Evolutionary conservation across 2,329 filamentous ascomycete species (phyloP).

Genomic region (Monilinia fructicola): DNA sequence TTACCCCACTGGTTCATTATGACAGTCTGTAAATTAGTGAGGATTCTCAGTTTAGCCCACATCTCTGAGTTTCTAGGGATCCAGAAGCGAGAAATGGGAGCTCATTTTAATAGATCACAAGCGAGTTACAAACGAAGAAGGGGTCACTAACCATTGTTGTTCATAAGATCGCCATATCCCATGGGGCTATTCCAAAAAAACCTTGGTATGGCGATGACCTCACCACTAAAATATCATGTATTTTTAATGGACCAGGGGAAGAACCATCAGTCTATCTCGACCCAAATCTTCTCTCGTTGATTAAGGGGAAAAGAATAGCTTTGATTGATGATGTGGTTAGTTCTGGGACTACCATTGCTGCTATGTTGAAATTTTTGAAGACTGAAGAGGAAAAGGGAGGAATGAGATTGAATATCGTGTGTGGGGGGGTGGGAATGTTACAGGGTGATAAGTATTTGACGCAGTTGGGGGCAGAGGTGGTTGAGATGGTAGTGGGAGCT

Average conservation of each 20-base stretch:
- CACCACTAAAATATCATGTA: not conserved
- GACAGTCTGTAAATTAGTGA: not conserved
- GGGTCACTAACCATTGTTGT: not conserved
- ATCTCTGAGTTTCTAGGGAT: no score
- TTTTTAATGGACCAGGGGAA: not conserved
- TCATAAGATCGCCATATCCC: conserved; percentile 2
- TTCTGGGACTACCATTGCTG: not conserved
- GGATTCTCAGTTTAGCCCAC: not conserved
- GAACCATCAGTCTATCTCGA: conserved; percentile 5
- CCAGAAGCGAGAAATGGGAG: no score
- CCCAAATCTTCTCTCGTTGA: conserved; percentile 8
- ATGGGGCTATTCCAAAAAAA: conserved; percentile 3
- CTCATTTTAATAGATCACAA: no score
- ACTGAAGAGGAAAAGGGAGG: not conserved
- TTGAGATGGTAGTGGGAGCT: not conserved
- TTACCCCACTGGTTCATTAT: not conserved
- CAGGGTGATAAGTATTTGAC: not conserved
- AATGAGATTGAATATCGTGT: conserved; percentile 10
- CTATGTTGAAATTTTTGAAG: conserved; percentile 7
- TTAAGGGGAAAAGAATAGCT: conserved; percentile 8
- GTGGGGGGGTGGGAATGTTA: conserved; percentile 5
- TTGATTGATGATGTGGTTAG: conserved; percentile 18
- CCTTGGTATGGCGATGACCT: conserved; percentile 9
- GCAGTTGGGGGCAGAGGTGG: not conserved
- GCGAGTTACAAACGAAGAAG: not conserved